Evolutionary conservation across 2,329 filamentous ascomycete genomes (phyloP), one percentile per base, ranked within the genome.

Genomic region (Aspergillus sp.): DNA sequence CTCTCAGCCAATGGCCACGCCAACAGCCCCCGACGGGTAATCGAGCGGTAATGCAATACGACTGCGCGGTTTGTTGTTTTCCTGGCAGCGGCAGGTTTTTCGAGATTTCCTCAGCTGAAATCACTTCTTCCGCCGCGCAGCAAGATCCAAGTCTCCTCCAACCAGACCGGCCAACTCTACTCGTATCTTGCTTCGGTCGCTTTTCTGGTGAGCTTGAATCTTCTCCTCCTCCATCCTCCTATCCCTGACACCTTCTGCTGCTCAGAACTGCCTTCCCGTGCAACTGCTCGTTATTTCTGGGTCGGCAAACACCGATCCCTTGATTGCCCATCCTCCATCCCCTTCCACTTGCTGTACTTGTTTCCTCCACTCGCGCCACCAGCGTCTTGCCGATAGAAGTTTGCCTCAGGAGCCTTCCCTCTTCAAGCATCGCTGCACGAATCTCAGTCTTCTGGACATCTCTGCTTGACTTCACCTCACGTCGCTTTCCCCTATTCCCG

Each of bases 341-440:
- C 49, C 55, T 53, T 57, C 50, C 49, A 30, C 39, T 56, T 41
- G 39, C 47, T 55, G 27, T 54, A 49, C 47, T 51, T 57, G 40
- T 52, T 51, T 52, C 51, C 51, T 56, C 48, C 57, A 37, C 49
- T 50, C 54, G 47, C 48, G 51, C 45, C 58, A 54, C 51, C 47
- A 60, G 53, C 30, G 34, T 59, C 57, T 54, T 53, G 50, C 51
- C 56, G 40, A 50, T 44, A 56, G 51, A 64, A 61, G 54, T 52
- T 24, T 58, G 42, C 49, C 51, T 54, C 42, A 54, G 42, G 19
- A 54, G 49, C 49, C 27, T 41, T 46, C 33, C 51, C 45, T 51
- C 39, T 40, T 55, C 50, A 22, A 33, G 13, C 42, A 13, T 45
- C 42, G 22, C 42, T 45, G 42, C 44, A 46, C 44, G n/a, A 12